phyloP scores from a whole-genome alignment of 306 rosid genomes.

The Leucaena leucocephala region DNA sequence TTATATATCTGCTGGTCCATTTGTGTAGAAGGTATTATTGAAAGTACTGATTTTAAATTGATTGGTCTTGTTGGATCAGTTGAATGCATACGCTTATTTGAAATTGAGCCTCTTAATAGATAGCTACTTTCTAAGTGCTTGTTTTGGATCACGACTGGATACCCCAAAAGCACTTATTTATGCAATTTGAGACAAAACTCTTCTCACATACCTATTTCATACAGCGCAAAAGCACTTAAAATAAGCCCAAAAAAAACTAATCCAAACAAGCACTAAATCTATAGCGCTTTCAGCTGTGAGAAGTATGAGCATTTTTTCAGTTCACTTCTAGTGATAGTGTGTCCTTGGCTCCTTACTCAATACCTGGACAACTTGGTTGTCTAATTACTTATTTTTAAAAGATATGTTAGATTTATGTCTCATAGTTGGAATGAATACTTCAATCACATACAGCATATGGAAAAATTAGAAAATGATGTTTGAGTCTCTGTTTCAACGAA shows the following conservation, averaged over 20 bases:
- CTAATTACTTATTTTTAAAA: background rate
- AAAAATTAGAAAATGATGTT: background rate
- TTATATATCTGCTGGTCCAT: background rate
- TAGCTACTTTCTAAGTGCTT: conserved; percentile 19
- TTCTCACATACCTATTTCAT: too few relatives aligned
- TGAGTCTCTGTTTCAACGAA: background rate
- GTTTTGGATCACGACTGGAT: too few relatives aligned
- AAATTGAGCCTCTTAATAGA: background rate
- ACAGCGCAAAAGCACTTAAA: too few relatives aligned
- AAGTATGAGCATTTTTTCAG: background rate
- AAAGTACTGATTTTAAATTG: background rate
- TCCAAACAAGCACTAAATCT: background rate
- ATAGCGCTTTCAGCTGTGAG: background rate
- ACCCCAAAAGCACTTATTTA: too few relatives aligned
- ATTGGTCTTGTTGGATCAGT: background rate
- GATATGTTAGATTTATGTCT: background rate
- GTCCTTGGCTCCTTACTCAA: background rate
- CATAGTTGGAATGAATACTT: background rate
- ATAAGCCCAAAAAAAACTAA: too few relatives aligned
- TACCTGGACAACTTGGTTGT: background rate
- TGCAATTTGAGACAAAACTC: too few relatives aligned
- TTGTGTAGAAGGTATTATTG: background rate
- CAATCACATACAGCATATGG: background rate
- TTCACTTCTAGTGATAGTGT: background rate
- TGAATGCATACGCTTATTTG: conserved; percentile 7